phyloP scores from a whole-genome alignment of 108 stramenopile genomes.

The Thalassiosira profunda region DNA sequence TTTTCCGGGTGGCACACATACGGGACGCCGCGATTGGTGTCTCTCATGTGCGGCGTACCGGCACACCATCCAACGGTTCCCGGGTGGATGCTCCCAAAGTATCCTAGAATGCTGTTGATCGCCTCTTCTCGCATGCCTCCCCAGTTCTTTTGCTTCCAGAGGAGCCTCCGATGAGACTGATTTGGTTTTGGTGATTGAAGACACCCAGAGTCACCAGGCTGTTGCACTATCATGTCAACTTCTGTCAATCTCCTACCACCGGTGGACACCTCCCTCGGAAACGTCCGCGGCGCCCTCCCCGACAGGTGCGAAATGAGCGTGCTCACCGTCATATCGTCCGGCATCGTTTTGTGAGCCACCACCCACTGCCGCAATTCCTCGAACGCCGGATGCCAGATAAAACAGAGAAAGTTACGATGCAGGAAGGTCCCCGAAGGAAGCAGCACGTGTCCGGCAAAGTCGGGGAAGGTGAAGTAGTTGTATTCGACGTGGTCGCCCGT shows the following conservation, averaged over 20 bases:
- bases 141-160: conserved; percentile 74
- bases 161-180: conserved; percentile 52
- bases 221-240: too few species aligned
- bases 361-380: conserved; percentile 79
- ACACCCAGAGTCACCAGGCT: not conserved
- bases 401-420: conserved; percentile 84
- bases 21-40: conserved; percentile 27
- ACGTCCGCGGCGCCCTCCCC: conserved; percentile 78
- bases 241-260: conserved; percentile 11
- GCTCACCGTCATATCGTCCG: conserved; percentile 91
- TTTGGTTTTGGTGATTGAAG: conserved; percentile 13
- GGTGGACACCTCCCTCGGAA: conserved; percentile 46
- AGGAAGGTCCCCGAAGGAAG: conserved; percentile 54
- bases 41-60: conserved; percentile 61
- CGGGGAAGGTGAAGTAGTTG: conserved; percentile 81
- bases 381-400: conserved; percentile 90
- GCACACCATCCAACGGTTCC: conserved; percentile 90
- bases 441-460: conserved; percentile 60
- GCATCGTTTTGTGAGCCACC: conserved; percentile 74
- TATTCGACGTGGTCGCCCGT: conserved; percentile 72
- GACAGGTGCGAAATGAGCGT: conserved; percentile 77
- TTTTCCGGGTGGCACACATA: conserved; percentile 41
- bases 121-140: conserved; percentile 73
- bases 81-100: conserved; percentile 86
- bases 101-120: conserved; percentile 75